A percentile compares a stretch with the other conserved stretches of the same genome.
Conservation (phyloP, 495 filamentous ascomycete species). For the Glarea lozoyensis region DNA sequence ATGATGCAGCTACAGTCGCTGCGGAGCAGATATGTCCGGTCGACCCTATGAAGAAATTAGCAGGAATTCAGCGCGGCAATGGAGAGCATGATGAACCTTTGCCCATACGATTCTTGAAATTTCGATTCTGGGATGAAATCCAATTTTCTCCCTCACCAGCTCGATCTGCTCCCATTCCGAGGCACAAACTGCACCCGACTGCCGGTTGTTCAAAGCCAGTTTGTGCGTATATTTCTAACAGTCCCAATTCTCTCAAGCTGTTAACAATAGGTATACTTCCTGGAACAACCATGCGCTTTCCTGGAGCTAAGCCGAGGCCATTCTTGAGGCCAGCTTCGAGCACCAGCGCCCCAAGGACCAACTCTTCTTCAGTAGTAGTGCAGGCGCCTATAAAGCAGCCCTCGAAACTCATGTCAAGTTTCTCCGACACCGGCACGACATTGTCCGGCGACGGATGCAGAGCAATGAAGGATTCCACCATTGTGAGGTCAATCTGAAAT, state of each 20-base stretch:
- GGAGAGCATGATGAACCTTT: conserved; percentile 23
- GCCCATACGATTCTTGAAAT: conserved; percentile 41
- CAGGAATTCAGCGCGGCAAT: background rate
- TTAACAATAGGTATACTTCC: conserved; percentile 31
- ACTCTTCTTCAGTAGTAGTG: conserved; percentile 38
- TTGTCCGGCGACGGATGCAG: conserved; percentile 36
- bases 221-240: conserved; percentile 28
- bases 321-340: conserved; percentile 28
- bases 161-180: conserved; percentile 34
- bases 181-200: conserved; percentile 39
- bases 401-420: conserved; percentile 26
- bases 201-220: conserved; percentile 33
- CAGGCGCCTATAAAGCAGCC: conserved; percentile 43
- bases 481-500: conserved; percentile 28
- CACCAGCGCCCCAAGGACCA: conserved; percentile 32
- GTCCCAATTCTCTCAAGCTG: conserved; percentile 25
- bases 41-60: conserved; percentile 22
- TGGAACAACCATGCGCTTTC: conserved; percentile 31
- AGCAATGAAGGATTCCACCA: conserved; percentile 31
- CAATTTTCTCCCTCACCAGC: conserved; percentile 34
- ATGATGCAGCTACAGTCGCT: conserved; percentile 32
- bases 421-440: conserved; percentile 30
- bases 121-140: conserved; percentile 37
- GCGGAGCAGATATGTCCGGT: conserved; percentile 34
- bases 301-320: conserved; percentile 20